Conservation (phyloP, 78 protist species). For the Emiliania huxleyi region DNA sequence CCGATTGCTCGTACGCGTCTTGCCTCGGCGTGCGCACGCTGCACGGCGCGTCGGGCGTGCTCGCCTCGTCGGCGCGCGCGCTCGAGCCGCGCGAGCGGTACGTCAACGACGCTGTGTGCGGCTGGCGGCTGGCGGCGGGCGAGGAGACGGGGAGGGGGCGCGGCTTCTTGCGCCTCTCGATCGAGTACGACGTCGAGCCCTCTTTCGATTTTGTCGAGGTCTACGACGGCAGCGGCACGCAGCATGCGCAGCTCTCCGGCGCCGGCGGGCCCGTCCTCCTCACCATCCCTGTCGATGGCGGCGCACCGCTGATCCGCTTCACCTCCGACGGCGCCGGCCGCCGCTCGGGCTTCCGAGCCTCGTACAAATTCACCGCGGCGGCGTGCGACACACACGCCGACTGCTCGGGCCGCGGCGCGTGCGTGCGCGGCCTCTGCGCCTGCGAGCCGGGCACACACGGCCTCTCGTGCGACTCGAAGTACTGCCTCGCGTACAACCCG, state of each 20-base stretch:
- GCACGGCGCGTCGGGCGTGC: background rate
- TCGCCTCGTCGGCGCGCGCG: background rate
- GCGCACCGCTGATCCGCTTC: background rate
- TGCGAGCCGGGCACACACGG: background rate
- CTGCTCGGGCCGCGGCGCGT: background rate
- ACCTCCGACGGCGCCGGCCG: background rate
- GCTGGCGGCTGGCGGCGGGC: background rate
- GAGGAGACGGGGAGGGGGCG: background rate
- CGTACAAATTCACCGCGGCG: background rate
- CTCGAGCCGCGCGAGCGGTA: background rate
- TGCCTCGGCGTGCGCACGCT: background rate
- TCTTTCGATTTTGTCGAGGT: background rate
- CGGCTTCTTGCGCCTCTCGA: background rate
- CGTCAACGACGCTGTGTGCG: background rate
- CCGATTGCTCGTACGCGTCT: background rate
- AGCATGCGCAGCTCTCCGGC: background rate
- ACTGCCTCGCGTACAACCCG: background rate
- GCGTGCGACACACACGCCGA: background rate
- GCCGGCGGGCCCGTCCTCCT: background rate
- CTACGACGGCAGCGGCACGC: background rate
- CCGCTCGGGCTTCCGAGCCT: background rate
- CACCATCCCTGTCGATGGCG: background rate
- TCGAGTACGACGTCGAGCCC: background rate
- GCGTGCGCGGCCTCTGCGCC: background rate
- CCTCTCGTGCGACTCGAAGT: background rate